Conservation (phyloP, 257 asterid species). For the Scutellaria galericulata region DNA sequence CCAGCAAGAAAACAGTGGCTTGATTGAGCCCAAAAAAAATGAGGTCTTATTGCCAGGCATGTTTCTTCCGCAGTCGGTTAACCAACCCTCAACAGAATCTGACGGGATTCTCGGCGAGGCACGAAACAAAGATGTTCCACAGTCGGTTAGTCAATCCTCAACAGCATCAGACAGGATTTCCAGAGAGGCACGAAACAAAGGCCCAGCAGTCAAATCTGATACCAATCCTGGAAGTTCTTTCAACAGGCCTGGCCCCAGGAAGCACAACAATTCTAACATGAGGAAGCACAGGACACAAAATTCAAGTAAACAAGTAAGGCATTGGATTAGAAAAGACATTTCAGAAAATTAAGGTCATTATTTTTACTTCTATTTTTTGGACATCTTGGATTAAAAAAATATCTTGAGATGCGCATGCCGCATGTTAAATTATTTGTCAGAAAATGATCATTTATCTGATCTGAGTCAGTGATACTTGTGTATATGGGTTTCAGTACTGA, state of each 20-base stretch:
- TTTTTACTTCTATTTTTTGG: background rate
- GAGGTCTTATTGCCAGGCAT: slow-evolving; percentile 82
- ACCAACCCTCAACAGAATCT: slow-evolving; percentile 46
- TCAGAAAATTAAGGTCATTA: slow-evolving; percentile 23
- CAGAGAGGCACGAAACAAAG: slow-evolving; percentile 38
- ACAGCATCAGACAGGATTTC: slow-evolving; percentile 39
- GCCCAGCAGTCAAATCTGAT: slow-evolving; percentile 37
- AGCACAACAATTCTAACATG: slow-evolving; percentile 41
- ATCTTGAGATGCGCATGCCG: slow-evolving; percentile 3
- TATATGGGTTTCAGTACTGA: background rate
- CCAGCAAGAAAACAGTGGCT: slow-evolving; percentile 80
- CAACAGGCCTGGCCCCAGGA: slow-evolving; percentile 55
- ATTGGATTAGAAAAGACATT: slow-evolving; percentile 67
- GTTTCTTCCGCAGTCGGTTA: slow-evolving; percentile 70
- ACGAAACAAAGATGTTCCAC: slow-evolving; percentile 59
- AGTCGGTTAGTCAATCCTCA: slow-evolving; percentile 48
- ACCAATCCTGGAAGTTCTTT: slow-evolving; percentile 51
- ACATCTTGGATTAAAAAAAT: background rate
- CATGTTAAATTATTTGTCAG: background rate
- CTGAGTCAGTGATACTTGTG: background rate
- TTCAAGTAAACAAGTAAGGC: slow-evolving; percentile 63
- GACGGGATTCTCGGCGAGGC: slow-evolving; percentile 37
- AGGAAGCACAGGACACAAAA: slow-evolving; percentile 58
- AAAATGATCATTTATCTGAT: background rate
- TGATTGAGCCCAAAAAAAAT: slow-evolving; percentile 70